A percentile compares a stretch with the other conserved stretches of the same genome.
Conservation (phyloP, 768 basidiomycete species). For the Crassisporium funariophilum region DNA sequence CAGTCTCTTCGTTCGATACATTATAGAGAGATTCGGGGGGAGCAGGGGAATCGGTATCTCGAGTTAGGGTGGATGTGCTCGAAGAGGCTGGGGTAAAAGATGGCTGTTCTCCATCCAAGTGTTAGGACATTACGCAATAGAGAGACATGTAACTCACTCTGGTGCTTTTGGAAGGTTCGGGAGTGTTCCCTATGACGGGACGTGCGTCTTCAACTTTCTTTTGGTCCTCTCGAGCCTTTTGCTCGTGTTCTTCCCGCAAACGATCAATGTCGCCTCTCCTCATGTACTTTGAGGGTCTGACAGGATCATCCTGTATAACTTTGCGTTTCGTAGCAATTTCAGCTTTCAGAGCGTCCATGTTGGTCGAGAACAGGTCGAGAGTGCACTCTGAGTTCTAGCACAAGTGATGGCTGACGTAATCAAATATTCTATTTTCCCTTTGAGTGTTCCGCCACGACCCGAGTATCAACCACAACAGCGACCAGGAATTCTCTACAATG, state of each 20-base stretch:
- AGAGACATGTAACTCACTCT: constrained; percentile 46
- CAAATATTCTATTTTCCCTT: constrained; percentile 18
- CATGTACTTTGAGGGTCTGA: constrained; percentile 84
- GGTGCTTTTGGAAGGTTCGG: constrained; percentile 22
- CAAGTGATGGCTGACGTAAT: constrained; percentile 41
- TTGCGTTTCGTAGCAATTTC: constrained; percentile 91
- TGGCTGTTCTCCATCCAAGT: constrained; percentile 49
- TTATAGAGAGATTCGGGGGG: constrained; percentile 67
- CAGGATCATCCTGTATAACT: constrained; percentile 52
- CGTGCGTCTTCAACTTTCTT: constrained; percentile 36
- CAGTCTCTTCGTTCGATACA: constrained; percentile 90
- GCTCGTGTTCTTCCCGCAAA: constrained; percentile 53
- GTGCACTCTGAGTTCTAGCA: constrained; percentile 21
- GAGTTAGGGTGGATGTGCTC: constrained; percentile 37
- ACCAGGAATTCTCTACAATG: constrained; percentile 45
- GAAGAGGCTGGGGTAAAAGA: constrained; percentile 41
- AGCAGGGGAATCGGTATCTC: constrained; percentile 42
- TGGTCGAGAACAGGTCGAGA: constrained; percentile 11
- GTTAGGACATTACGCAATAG: constrained; percentile 30
- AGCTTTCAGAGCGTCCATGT: constrained; percentile 89
- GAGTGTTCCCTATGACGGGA: constrained; percentile 7
- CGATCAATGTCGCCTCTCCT: constrained; percentile 88
- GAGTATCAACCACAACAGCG: constrained; percentile 30
- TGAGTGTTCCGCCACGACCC: constrained; percentile 43
- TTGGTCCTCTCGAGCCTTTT: constrained; percentile 37